phyloP scores from a whole-genome alignment of 2,329 filamentous ascomycete genomes.

The Pseudogymnoascus sp. region DNA sequence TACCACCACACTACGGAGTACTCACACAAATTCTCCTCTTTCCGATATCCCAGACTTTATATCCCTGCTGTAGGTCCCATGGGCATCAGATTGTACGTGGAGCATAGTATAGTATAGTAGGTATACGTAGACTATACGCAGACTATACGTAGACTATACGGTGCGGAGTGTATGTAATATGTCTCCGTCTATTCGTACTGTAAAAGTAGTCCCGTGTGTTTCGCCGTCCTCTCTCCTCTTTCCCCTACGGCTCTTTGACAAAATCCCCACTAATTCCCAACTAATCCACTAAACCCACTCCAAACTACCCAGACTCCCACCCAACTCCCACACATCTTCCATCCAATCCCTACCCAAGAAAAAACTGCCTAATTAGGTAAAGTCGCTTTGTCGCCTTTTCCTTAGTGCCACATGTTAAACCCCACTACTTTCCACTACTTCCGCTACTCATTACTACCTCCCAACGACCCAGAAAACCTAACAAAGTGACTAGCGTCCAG shows the following conservation, averaged over 20 bases:
- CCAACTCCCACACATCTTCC: neutral
- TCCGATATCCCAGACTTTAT: conserved; percentile 8
- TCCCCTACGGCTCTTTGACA: neutral
- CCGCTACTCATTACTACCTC: neutral
- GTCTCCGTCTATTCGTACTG: neutral
- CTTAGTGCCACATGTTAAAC: neutral
- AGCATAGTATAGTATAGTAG: neutral
- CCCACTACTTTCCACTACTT: neutral
- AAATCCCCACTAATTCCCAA: neutral
- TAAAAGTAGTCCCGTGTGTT: neutral
- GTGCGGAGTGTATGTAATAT: neutral
- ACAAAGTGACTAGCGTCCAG: neutral
- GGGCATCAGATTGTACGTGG: conserved; percentile 12
- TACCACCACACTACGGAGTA: neutral
- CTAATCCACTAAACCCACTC: neutral
- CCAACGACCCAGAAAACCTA: neutral
- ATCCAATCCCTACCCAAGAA: neutral
- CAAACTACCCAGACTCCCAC: neutral
- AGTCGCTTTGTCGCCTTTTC: neutral
- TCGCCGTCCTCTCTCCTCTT: neutral
- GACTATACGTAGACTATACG: neutral
- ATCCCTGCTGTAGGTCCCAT: conserved; percentile 15
- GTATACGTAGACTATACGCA: neutral
- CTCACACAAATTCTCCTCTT: neutral
- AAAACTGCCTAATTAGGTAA: neutral